Evolutionary conservation across 75 land plant genomes (phyloP), one percentile per base, ranked within the genome.

Genomic region (Pinus tabuliformis): DNA sequence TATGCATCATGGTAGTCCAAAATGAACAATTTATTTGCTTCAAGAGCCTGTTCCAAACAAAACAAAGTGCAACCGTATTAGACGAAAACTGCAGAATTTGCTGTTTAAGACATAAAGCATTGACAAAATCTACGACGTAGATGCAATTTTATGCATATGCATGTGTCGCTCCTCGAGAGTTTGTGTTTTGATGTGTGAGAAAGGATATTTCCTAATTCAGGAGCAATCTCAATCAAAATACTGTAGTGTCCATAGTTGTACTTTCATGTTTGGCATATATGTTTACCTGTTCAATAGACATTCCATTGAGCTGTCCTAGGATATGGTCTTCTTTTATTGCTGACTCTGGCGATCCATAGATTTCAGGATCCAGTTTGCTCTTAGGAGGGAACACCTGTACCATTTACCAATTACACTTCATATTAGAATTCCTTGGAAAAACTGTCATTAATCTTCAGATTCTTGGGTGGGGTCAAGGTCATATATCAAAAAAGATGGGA

Each of bases 311-410:
- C 13, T 84, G 80, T 16, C 83, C 83, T 20, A 75, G 24, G 58
- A 95, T 83, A 78, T 90, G 88, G 37, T 86, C 93, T 63, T 89
- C 93, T 59, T 59, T 92, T 63, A 95, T 82, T 14, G 95, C 91
- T 2, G 98, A 95, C 52, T 83, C 90, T 21, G 72, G 86, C 20
- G 89, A 81, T 24, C 98, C 98, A 72, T 88, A 89, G 49, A 84
- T 60, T 42, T 82, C 78, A 7, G 88, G 89, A 63, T 93, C 96
- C 39, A 95, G 83, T 9, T 80, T 82, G 84, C 98, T 95, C 11
- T 71, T 75, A 2, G 89, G 91, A 22, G 98, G 98, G 77, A 95
- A 95, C 13, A 22, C 89, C 91, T 89, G 80, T 30, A 71, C 22
- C 39, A 76, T 17, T 37, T 42, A 20, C 17, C 49, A 66, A 9